Base-by-base conservation (phyloP, 1,139 yeast species). In the Suhomyces choctaworum region DNA sequence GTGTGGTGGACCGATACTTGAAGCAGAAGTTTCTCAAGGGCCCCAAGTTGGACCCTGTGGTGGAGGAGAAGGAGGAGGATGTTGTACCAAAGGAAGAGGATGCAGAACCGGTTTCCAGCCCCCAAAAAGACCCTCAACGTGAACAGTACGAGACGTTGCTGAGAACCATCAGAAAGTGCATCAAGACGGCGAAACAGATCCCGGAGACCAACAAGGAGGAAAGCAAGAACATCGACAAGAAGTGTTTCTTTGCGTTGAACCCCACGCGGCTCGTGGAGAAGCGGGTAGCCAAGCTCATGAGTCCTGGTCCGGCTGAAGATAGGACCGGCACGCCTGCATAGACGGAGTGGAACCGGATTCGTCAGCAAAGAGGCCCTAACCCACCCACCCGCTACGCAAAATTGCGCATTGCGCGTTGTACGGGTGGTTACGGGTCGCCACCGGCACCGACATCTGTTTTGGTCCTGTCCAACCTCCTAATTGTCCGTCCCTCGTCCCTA, bases 1-100 rank as follows among this genome's bases (percentile, higher is more conserved):
- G 73, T n/a, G 60, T 85, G 19, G 76, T 85, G 1, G 77, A 75
- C 39, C 67, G 76, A 45, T 92, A 92, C 58, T 61, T 90, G 45
- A 73, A 73, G 38, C 64, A 70, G 49, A 84, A 84, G 56, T 68
- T 80, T 70, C 50, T 64, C 52, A 37, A 35, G 16, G 47, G 39
- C 12, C 32, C 31, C n/a, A 43, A 47, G 33, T 25, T 16, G 4
- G 25, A 26, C 22, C 36, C 46, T 25, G 40, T 37, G n/a, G 44
- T 37, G 11, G 36, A 39, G 24, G 29, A 36, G 16, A 8, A 6
- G 20, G 8, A 6, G 7, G 14, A 31, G 10, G 34, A 29, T 15
- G 32, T 33, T 15, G 39, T 35, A 20, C 10, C 16, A 7, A 20
- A 21, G 10, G 31, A 40, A 17, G 46, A 56, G 27, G 38, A 37